Conservation (phyloP, 768 basidiomycete genomes). For the Ramaria sp. region DNA sequence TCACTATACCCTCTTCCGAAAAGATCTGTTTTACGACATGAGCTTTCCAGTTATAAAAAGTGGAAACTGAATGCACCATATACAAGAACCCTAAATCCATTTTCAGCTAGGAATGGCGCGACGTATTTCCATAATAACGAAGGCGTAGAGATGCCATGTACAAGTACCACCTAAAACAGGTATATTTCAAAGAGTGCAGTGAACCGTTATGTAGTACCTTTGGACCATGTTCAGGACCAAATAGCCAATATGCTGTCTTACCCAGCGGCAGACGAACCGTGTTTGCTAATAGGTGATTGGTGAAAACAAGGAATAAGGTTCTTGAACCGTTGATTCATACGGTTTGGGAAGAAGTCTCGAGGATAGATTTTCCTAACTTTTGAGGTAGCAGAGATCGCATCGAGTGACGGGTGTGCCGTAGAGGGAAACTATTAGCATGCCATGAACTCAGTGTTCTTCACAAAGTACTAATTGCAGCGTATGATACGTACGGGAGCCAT, state of each 20-base stretch:
- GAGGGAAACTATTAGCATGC: conserved; percentile 14
- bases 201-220: background rate
- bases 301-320: conserved; percentile 29
- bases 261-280: conserved; percentile 51
- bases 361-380: conserved; percentile 42
- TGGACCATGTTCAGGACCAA: conserved; percentile 54
- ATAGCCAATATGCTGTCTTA: conserved; percentile 68
- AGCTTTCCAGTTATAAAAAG: background rate
- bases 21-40: conserved; percentile 37
- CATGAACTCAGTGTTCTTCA: no score
- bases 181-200: background rate
- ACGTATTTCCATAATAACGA: conserved; percentile 71
- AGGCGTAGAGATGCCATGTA: conserved; percentile 71
- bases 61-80: conserved; percentile 41
- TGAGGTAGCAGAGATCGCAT: conserved; percentile 13
- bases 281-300: background rate
- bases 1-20: conserved; percentile 81
- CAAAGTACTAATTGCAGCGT: no score
- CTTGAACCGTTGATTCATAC: conserved; percentile 16
- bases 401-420: conserved; percentile 17
- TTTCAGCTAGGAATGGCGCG: conserved; percentile 48
- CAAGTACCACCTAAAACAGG: conserved; percentile 51
- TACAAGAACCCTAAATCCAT: conserved; percentile 62
- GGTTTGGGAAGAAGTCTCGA: conserved; percentile 45
- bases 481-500: no score